A percentile compares a stretch with the other conserved stretches of the same genome.
Evolutionary conservation across 805 yeast genomes (phyloP).

Genomic region (Metschnikowia arizonensis): DNA sequence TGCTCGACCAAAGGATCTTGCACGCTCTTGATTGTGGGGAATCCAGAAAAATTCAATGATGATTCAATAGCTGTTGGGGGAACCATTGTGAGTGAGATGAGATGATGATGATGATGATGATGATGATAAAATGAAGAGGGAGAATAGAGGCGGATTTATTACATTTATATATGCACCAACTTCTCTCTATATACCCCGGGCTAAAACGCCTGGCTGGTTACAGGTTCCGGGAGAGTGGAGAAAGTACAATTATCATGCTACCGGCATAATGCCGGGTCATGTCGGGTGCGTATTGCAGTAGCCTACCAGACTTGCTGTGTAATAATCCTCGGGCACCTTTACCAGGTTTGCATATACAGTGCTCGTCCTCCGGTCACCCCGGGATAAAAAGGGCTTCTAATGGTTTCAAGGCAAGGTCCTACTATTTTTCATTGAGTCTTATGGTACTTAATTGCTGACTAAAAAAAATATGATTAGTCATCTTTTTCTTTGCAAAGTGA

Average conservation of each 20-base stretch:
- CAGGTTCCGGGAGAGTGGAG: constrained; percentile 13
- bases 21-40: constrained; percentile 35
- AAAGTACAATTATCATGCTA: constrained; percentile 8
- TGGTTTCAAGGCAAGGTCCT: background rate
- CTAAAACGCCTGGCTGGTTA: constrained; percentile 3
- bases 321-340: constrained; percentile 3
- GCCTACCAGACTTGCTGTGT: constrained; percentile 3
- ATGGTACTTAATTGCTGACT: background rate
- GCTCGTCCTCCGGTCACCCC: constrained; percentile 2
- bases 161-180: constrained; percentile 11
- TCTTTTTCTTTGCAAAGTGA: background rate
- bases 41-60: constrained; percentile 37
- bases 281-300: constrained; percentile 7
- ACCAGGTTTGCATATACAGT: background rate
- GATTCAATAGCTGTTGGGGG: constrained; percentile 47
- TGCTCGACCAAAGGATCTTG: constrained; percentile 41
- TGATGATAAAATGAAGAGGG: background rate
- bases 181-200: constrained; percentile 7
- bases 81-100: constrained; percentile 25
- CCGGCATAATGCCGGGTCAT: constrained; percentile 12
- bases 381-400: background rate
- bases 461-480: background rate
- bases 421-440: too few relatives aligned
- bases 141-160: constrained; percentile 6
- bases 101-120: background rate